Base-by-base conservation (phyloP, 306 rosid species). In the Erythrophleum fordii region DNA sequence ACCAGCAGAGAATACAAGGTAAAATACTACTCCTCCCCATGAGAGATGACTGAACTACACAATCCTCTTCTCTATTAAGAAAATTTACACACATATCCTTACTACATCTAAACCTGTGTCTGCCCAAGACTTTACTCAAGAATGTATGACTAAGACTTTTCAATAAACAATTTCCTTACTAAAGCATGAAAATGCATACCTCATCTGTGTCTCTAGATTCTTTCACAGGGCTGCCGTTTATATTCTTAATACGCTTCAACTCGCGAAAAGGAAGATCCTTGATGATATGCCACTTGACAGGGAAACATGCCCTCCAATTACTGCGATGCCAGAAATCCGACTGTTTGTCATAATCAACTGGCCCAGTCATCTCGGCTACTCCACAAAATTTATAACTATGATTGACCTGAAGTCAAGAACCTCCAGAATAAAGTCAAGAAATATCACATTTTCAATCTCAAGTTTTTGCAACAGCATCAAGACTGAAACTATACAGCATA, bases 321-420 rank as follows among this genome's bases (percentile, higher is more conserved):
- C 89, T 92, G 82, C 90, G 97, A 77, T 92, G 97, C 97, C 97
- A 92, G 83, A 92, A 90, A 72, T 84, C 94, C 97, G 90, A 90
- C 75, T 79, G 90, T 83, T 77, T 92, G 61, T 87, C 81, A 77
- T 88, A 92, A 77, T 90, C 97, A 25, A 90, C 97, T 22, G 70
- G 87, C 7, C 91, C 94, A 12, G 55, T 86, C 94, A 92, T 92
- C 88, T 92, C 97, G 12, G 97, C 97, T 51, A 92, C 85, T 83
- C 97, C 97, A 45, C 94, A 92, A 66, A 92, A 92, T 80, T 90
- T 92, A 58, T 94, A 94, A 22, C 97, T 92, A 20, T 93, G 90
- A 51, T 92, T 92, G 71, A 92, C 97, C 97, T 92, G 85, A 84
- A 49, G 69, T 58, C 71, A 49, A 71, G 59, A 23, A 80, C 42